Evolutionary conservation across 805 yeast genomes (phyloP).

Genomic region (Barnettozyma wickerhamii): DNA sequence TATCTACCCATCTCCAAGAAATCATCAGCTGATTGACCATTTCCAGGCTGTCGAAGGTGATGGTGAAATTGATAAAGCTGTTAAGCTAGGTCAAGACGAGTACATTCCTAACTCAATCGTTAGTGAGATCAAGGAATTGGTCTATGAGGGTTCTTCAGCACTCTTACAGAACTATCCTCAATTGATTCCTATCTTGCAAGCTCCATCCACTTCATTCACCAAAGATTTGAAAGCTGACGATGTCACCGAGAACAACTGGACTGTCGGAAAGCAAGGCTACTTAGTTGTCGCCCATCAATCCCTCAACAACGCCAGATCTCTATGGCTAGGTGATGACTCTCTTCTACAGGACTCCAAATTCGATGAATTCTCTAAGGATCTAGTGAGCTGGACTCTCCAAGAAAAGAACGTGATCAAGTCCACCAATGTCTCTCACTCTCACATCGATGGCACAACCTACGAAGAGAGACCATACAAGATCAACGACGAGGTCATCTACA

Average conservation of each 20-base stretch:
- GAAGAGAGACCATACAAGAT: conserved; percentile 58
- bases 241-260: conserved; percentile 56
- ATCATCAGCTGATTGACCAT: conserved; percentile 59
- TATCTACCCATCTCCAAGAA: conserved; percentile 76
- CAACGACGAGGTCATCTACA: conserved; percentile 62
- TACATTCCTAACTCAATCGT: conserved; percentile 1
- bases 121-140: conserved; percentile 17
- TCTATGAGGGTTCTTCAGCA: conserved; percentile 59
- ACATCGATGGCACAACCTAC: conserved; percentile 39
- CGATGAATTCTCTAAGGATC: conserved; percentile 37
- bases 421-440: conserved; percentile 49
- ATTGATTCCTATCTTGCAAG: conserved; percentile 65
- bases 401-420: conserved; percentile 59
- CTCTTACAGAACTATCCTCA: conserved; percentile 63
- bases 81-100: conserved; percentile 11
- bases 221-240: conserved; percentile 42
- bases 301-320: conserved; percentile 67
- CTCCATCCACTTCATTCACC: conserved; percentile 63
- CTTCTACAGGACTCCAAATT: conserved; percentile 41
- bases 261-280: conserved; percentile 74
- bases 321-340: conserved; percentile 74
- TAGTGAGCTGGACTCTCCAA: conserved; percentile 71
- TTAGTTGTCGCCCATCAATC: conserved; percentile 78
- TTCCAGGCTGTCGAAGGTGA: conserved; percentile 37
- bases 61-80: conserved; percentile 17